Base-by-base conservation (phyloP, 805 yeast genomes). In the Saccharomyces mikatae region DNA sequence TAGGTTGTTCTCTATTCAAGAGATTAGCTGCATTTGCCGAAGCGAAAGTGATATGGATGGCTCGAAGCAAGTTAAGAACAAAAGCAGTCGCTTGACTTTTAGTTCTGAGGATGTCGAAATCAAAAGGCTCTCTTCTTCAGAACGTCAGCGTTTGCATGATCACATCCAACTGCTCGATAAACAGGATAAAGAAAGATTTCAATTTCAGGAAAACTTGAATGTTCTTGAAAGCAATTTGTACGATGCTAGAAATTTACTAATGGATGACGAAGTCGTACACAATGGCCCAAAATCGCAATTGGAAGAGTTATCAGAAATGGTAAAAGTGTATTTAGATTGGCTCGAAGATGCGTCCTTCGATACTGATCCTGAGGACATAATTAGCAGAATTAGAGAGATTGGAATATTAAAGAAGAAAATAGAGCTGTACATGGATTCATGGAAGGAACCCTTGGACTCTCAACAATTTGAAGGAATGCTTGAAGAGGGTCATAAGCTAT, bases 211-310 rank as follows among this genome's bases (percentile, higher is more conserved):
- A 54, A 71, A 79, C 30, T 78, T 81, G 60, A 92, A 91, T 68
- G 71, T 76, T 36, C 76, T 92, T 22, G 98, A 92, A 70, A 77
- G 83, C 22, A 71, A 79, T n/a, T 74, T 90, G 52, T 91, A 92
- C 71, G 78, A 77, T 55, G 75, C 88, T 30, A 81, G 96, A 54
- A 75, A 79, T 9, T 76, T 73, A 52, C 62, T 88, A 21, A 86
- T 81, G 17, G 81, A 81, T 31, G 78, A 78, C 44, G 80, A 77
- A 26, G 77, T 76, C 6, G 55, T 58, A 0, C 68, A 68, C 11
- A 77, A 74, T 48, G 73, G 78, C 0, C 80, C 81, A 8, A 63
- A 68, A 4, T 61, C 67, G 0, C 71, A 75, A 41, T 56, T 80
- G 5, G 76, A 72, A 4, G 60, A 67, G 30, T 69, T 77, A 9